phyloP scores from a whole-genome alignment of 78 protist species.

The Trichosphaerium sp. region DNA sequence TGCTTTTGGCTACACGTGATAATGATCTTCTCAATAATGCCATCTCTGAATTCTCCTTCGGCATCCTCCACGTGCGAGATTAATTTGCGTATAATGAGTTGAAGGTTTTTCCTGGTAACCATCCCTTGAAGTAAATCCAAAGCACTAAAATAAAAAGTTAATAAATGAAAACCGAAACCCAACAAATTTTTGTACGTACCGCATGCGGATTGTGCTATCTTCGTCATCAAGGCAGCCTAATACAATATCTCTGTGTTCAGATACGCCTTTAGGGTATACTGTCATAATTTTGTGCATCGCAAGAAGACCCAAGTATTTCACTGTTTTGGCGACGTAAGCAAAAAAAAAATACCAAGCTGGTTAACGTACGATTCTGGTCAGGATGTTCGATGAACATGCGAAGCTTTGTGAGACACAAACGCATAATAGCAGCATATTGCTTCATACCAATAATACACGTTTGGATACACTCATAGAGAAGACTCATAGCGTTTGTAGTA shows the following conservation, averaged over 20 bases:
- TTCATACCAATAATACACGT: slow-evolving; percentile 66
- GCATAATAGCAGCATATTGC: slow-evolving; percentile 36
- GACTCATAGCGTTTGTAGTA: slow-evolving; percentile 75
- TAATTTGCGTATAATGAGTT: slow-evolving; percentile 52
- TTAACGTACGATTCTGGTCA: slow-evolving; percentile 77
- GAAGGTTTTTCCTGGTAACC: slow-evolving; percentile 73
- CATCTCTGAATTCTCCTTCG: slow-evolving; percentile 56
- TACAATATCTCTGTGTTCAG: slow-evolving; percentile 52
- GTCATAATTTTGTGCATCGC: slow-evolving; percentile 69
- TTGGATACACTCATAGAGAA: slow-evolving; percentile 81
- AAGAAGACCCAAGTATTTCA: slow-evolving; percentile 87
- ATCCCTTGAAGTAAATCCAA: slow-evolving; percentile 75
- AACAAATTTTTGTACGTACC: too few species aligned
- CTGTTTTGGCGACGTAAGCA: background rate
- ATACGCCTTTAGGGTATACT: slow-evolving; percentile 65
- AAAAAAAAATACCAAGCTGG: too few species aligned
- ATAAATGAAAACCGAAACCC: too few species aligned
- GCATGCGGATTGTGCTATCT: slow-evolving; percentile 77
- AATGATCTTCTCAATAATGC: slow-evolving; percentile 62
- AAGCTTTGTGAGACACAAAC: slow-evolving; percentile 72
- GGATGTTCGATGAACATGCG: slow-evolving; percentile 70
- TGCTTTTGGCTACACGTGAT: slow-evolving; percentile 47
- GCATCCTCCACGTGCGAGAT: slow-evolving; percentile 33
- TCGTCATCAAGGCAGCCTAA: slow-evolving; percentile 71
- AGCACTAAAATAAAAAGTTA: too few species aligned